phyloP scores from a whole-genome alignment of 1,284 basidiomycete genomes.

The Ceratobasidium papillatum region DNA sequence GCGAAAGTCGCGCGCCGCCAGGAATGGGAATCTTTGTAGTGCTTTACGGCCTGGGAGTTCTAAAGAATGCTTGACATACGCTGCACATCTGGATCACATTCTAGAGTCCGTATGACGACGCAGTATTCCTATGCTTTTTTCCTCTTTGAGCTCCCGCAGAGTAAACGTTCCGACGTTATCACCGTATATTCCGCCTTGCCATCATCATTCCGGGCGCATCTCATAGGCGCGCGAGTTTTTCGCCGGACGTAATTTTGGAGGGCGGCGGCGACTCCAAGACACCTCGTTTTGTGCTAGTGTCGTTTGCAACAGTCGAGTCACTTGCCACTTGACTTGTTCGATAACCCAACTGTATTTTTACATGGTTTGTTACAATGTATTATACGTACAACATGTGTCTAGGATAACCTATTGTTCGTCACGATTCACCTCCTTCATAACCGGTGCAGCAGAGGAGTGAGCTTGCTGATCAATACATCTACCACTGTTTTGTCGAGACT shows the following conservation, averaged over 20 bases:
- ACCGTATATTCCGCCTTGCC: not conserved
- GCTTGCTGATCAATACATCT: not conserved
- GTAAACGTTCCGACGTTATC: not conserved
- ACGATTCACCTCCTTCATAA: constrained; percentile 25
- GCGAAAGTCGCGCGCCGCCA: constrained; percentile 10
- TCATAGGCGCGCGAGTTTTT: not conserved
- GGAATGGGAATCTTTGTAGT: not conserved
- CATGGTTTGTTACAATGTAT: constrained; percentile 5
- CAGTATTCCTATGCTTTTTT: not conserved
- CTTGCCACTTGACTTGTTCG: not conserved
- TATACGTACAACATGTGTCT: constrained; percentile 1
- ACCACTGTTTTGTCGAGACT: constrained; percentile 13
- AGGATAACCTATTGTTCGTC: not conserved
- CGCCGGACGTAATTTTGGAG: not conserved
- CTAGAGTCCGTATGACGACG: not conserved
- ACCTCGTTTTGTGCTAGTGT: not conserved
- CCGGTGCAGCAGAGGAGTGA: not conserved
- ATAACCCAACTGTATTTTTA: not conserved
- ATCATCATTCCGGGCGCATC: not conserved
- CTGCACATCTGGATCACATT: not conserved
- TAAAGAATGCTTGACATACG: not conserved
- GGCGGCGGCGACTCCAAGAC: not conserved
- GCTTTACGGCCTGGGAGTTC: not conserved
- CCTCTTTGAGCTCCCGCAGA: not conserved
- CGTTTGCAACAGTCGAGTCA: not conserved